These are phyloP conservation scores for Nakaseomyces kungkrabaensis DNA, from an alignment of 1,139 yeast species.

Conservation along the genomic window DNA sequence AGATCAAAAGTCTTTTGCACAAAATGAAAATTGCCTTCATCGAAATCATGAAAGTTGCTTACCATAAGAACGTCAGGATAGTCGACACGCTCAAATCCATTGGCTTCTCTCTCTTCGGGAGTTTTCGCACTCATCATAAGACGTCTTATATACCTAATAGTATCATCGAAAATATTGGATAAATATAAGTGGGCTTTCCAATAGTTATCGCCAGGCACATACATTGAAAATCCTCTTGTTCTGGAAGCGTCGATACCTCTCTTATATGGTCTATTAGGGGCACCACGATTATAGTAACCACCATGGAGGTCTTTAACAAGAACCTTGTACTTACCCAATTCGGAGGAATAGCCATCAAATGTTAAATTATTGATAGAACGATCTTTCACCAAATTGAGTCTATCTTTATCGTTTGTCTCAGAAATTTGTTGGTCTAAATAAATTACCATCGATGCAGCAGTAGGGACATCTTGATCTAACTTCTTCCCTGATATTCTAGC, in stretches of 20 bases:
- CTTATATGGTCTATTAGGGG: neutral
- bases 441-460: conserved; percentile 58
- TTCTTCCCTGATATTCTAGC: conserved; percentile 58
- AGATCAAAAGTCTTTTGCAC: conserved; percentile 56
- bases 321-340: conserved; percentile 46
- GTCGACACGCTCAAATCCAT: conserved; percentile 30
- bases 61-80: conserved; percentile 38
- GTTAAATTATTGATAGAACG: conserved; percentile 31
- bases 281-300: conserved; percentile 31
- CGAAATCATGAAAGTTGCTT: conserved; percentile 50
- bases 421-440: conserved; percentile 48
- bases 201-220: conserved; percentile 59
- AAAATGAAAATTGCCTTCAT: conserved; percentile 64
- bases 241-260: conserved; percentile 41
- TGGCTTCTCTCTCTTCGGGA: neutral
- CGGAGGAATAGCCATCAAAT: conserved; percentile 46
- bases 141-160: conserved; percentile 39
- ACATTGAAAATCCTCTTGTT: conserved; percentile 58
- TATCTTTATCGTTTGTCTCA: conserved; percentile 46
- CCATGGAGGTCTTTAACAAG: conserved; percentile 41
- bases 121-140: conserved; percentile 16
- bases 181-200: conserved; percentile 81
- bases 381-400: conserved; percentile 31
- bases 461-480: conserved; percentile 37
- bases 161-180: conserved; percentile 61